Conservation (phyloP, 805 yeast species). For the Kazachstania viticola region DNA sequence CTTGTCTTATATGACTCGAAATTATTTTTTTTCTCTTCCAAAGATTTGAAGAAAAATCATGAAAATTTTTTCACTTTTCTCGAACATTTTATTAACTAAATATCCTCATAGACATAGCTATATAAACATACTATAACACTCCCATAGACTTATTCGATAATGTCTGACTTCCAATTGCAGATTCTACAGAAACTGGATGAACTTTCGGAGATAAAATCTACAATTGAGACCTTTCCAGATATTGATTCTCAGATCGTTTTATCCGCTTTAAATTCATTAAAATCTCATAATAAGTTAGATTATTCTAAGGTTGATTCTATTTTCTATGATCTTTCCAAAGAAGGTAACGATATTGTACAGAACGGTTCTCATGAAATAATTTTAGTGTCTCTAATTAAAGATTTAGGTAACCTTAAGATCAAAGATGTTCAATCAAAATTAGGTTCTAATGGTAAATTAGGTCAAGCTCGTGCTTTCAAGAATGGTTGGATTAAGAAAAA, state of each 20-base stretch:
- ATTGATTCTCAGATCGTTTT: constrained; percentile 55
- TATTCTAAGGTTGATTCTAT: constrained; percentile 68
- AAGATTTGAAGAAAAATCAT: background rate
- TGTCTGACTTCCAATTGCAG: constrained; percentile 58
- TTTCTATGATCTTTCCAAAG: constrained; percentile 61
- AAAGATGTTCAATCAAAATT: constrained; percentile 56
- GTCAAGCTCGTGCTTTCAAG: constrained; percentile 96
- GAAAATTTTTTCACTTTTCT: background rate
- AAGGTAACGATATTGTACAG: constrained; percentile 66
- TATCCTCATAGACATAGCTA: background rate
- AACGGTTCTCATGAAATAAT: constrained; percentile 89
- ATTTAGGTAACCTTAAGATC: constrained; percentile 72
- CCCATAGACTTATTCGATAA: constrained; percentile 17
- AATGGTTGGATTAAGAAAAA: constrained; percentile 92
- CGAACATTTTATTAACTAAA: constrained; percentile 2
- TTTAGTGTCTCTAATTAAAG: constrained; percentile 61
- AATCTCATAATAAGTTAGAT: constrained; percentile 70
- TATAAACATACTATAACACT: too few relatives aligned
- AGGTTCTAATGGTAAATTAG: constrained; percentile 79
- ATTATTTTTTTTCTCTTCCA: background rate
- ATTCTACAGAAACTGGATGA: constrained; percentile 56
- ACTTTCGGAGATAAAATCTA: constrained; percentile 53
- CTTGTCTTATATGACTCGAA: background rate
- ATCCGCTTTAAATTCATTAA: constrained; percentile 77
- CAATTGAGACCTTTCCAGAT: constrained; percentile 55